A percentile compares a stretch with the other conserved stretches of the same genome.
These are phyloP conservation scores for Apiotrichum sp. DNA, from an alignment of 1,284 basidiomycete genomes.

Conservation along the genomic window DNA sequence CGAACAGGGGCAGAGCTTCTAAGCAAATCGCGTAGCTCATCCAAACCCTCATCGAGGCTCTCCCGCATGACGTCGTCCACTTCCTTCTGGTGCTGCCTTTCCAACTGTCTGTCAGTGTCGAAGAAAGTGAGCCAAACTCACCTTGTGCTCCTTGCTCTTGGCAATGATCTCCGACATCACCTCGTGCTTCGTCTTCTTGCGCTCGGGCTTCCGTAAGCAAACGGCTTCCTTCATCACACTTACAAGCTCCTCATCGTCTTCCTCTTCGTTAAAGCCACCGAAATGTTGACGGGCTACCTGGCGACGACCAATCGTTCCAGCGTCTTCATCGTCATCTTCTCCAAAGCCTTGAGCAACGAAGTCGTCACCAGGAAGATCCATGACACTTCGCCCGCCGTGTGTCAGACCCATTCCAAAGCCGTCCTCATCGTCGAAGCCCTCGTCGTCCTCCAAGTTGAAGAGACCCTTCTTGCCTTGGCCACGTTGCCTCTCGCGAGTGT, in stretches of 20 bases:
- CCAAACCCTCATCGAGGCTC: slow-evolving; percentile 82
- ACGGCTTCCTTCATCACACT: slow-evolving; percentile 9
- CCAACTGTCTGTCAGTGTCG: slow-evolving; percentile 1
- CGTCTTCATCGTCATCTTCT: slow-evolving; percentile 63
- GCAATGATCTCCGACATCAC: slow-evolving; percentile 98
- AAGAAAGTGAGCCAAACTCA: slow-evolving; percentile 32
- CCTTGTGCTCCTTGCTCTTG: slow-evolving; percentile 94
- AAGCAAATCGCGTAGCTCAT: slow-evolving; percentile 72
- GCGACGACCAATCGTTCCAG: slow-evolving; percentile 62
- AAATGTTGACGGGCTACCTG: slow-evolving; percentile 70
- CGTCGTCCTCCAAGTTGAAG: slow-evolving; percentile 74
- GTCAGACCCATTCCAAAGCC: slow-evolving; percentile 56
- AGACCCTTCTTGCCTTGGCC: slow-evolving; percentile 64
- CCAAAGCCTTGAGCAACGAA: slow-evolving; percentile 72
- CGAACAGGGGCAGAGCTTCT: slow-evolving; percentile 52
- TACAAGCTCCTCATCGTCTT: slow-evolving; percentile 50
- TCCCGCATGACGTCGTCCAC: slow-evolving; percentile 79
- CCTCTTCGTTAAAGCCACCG: slow-evolving; percentile 69
- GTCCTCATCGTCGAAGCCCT: slow-evolving; percentile 52
- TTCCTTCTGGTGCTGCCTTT: slow-evolving; percentile 75
- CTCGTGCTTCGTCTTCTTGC: slow-evolving; percentile 87
- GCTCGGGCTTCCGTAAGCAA: slow-evolving; percentile 28
- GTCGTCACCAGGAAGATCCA: slow-evolving; percentile 64
- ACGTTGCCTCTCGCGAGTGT: slow-evolving; percentile 72
- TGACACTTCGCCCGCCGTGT: slow-evolving; percentile 83